These are phyloP conservation scores for Phytopythium sindhum DNA, from an alignment of 352 stramenopile species.

Conservation along the genomic window DNA sequence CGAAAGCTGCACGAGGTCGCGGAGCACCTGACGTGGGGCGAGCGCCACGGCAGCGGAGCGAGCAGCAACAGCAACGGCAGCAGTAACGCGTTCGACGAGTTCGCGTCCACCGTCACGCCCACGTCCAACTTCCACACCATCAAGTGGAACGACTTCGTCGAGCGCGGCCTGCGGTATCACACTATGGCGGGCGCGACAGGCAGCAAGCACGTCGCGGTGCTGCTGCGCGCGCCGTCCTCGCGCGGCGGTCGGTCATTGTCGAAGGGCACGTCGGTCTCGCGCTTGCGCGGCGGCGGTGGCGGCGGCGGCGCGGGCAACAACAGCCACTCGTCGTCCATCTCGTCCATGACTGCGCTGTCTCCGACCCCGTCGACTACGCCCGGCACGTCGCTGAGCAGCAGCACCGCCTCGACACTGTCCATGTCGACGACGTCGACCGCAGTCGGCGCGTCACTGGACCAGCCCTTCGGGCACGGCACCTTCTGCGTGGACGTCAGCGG, in stretches of 20 bases:
- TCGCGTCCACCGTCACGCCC: conserved; percentile 46
- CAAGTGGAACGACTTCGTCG: conserved; percentile 72
- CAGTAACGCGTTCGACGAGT: conserved; percentile 22
- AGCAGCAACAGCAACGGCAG: conserved; percentile 12
- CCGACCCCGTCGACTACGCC: conserved; percentile 23
- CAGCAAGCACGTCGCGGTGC: conserved; percentile 63
- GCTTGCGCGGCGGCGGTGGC: conserved; percentile 11
- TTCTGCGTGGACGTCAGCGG: conserved; percentile 57
- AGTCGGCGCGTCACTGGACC: conserved; percentile 26
- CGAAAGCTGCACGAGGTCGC: conserved; percentile 78
- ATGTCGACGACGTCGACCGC: conserved; percentile 30
- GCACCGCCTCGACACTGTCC: conserved; percentile 17
- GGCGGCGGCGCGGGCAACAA: not conserved
- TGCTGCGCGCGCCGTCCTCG: conserved; percentile 37
- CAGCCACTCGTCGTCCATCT: conserved; percentile 23
- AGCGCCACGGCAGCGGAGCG: conserved; percentile 9
- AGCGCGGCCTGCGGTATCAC: conserved; percentile 58
- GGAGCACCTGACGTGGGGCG: conserved; percentile 64
- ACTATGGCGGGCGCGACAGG: conserved; percentile 41
- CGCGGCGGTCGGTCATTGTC: conserved; percentile 22
- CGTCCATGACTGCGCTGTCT: conserved; percentile 17
- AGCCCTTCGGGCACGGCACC: conserved; percentile 55
- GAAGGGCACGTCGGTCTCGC: conserved; percentile 28
- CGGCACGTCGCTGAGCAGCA: conserved; percentile 21
- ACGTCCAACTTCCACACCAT: conserved; percentile 72